Conservation (phyloP, 2,329 filamentous ascomycete species). For the Tolypocladium endophyticum region DNA sequence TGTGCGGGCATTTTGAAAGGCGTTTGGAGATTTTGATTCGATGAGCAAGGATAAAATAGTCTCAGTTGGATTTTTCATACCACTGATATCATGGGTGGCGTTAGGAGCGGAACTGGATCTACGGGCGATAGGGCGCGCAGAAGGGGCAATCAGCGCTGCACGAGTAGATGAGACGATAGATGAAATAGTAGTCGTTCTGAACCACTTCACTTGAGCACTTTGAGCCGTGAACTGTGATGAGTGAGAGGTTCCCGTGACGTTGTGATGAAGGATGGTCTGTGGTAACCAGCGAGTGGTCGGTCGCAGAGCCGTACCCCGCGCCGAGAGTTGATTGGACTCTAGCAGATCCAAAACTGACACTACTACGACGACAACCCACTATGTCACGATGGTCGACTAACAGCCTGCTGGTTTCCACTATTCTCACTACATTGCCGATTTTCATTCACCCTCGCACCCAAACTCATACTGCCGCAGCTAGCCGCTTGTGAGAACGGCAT, state of each 20-base stretch:
- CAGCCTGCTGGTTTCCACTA: constrained; percentile 1
- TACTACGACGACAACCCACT: neutral
- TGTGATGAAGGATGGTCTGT: neutral
- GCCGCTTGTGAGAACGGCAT: neutral
- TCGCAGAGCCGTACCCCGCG: constrained; percentile 12
- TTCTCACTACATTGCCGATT: neutral
- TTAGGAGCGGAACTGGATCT: neutral
- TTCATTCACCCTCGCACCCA: neutral
- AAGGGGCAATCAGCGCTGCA: neutral
- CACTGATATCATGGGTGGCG: neutral
- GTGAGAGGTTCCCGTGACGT: neutral
- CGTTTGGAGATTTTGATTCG: constrained; percentile 8
- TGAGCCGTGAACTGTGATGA: neutral
- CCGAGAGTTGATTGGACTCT: neutral
- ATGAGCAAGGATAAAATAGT: constrained; percentile 7
- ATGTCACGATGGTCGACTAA: constrained; percentile 3
- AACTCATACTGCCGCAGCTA: neutral
- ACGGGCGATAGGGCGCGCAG: neutral
- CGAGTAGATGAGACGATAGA: neutral
- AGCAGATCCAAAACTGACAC: neutral
- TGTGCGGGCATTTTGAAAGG: neutral
- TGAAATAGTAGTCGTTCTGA: neutral
- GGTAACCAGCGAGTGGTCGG: neutral
- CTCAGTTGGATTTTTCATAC: neutral
- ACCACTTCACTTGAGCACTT: neutral